Evolutionary conservation across 305 asterid genomes (phyloP), one percentile per base, ranked within the genome.

Genomic region (Rubia tinctorum): DNA sequence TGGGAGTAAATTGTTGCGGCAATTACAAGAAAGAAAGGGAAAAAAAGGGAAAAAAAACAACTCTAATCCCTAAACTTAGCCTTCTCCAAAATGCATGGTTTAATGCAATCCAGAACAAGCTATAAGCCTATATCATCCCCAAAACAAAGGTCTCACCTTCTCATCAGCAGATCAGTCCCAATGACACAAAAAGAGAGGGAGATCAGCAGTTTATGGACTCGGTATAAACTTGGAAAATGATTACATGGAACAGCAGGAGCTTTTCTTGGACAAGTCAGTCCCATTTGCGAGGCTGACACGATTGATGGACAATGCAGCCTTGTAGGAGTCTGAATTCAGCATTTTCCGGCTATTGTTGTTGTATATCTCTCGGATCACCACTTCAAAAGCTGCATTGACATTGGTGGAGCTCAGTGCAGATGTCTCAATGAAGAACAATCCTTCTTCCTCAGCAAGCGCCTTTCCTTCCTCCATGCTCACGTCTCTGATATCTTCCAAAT

Each of bases 381-480:
- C 86, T 86, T 90, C 93, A 20, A 90, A 90, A 8, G 93, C 91
- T 55, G 83, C 80, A 18, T 71, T 82, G 72, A 88, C 96, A 44
- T 90, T 90, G 9, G 96, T 88, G 4, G 93, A 84, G 53, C 84
- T 85, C 22, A 90, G 78, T 2, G 96, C 93, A 68, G 93, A 88
- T 37, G 96, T 90, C 80, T 90, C 96, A 2, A 88, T 88, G 80
- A 85, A 88, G 87, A 88, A 90, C 69, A 90, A 75, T 18, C 90
- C 91, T 72, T 85, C 90, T 74, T 86, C 90, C 81, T 88, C 89
- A 18, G 93, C 96, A 20, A 89, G 81, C 73, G 34, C 77, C 79
- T 82, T 81, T 18, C 90, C 91, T 68, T 89, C 91, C 60, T 86
- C 96, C 71, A 81, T 69, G 23, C 87, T 88, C 76, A 90, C 93